Evolutionary conservation across 768 basidiomycete genomes (phyloP).

Genomic region (Rhodotorula babjevae): DNA sequence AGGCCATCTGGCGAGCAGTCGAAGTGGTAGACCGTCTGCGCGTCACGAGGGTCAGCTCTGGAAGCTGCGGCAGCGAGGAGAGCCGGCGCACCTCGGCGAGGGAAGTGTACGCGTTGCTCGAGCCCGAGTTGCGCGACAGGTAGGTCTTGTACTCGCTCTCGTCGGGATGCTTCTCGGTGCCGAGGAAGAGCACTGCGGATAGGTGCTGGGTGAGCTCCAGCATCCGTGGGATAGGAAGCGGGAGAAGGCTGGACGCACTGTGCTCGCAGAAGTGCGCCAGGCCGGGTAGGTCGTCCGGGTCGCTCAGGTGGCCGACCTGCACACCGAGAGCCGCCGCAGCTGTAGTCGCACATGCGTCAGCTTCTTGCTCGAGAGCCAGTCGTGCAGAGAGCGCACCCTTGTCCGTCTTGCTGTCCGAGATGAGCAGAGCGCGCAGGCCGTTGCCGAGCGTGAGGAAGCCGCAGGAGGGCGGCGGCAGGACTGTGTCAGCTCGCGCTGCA

Average conservation of each 20-base stretch:
- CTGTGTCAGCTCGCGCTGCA: neutral
- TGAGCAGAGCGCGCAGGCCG: constrained; percentile 47
- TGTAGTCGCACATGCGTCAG: too few relatives aligned
- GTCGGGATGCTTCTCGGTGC: constrained; percentile 32
- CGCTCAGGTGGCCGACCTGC: constrained; percentile 48
- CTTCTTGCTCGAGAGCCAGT: too few relatives aligned
- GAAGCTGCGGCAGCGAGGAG: too few relatives aligned
- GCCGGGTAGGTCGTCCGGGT: constrained; percentile 48
- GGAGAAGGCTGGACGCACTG: neutral
- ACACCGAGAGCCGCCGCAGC: constrained; percentile 49
- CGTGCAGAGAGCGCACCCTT: constrained; percentile 39
- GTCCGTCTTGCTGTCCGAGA: constrained; percentile 48
- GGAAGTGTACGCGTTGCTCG: constrained; percentile 31
- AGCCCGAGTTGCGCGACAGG: constrained; percentile 23
- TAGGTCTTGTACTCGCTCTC: constrained; percentile 35
- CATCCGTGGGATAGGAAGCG: too few relatives aligned
- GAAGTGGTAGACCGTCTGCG: constrained; percentile 33
- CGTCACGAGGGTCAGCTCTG: too few relatives aligned
- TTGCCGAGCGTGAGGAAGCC: constrained; percentile 47
- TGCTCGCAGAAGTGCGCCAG: constrained; percentile 49
- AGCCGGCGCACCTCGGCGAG: neutral
- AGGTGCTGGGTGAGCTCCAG: too few relatives aligned
- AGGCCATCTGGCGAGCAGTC: constrained; percentile 17
- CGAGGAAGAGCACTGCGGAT: constrained; percentile 34
- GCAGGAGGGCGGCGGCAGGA: neutral